Evolutionary conservation across 2,329 filamentous ascomycete species (phyloP).

Genomic region (Colletotrichum nymphaeae): DNA sequence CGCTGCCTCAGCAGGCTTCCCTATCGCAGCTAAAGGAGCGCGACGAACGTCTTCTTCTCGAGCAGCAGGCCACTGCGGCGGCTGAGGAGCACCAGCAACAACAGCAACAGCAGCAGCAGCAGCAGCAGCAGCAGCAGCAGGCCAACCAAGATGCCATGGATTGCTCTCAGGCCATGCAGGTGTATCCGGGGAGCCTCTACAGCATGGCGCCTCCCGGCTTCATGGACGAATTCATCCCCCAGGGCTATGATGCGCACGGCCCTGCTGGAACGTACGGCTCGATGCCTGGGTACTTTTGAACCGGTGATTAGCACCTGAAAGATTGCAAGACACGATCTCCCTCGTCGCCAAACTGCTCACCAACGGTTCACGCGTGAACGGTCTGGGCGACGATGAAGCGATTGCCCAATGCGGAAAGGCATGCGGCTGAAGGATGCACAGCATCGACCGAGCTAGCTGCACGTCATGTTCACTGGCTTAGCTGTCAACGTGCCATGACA

Average conservation of each 20-base stretch:
- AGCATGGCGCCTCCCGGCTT: constrained; percentile 12
- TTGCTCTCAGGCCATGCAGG: constrained; percentile 22
- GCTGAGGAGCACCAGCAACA: neutral
- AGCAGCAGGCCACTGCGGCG: neutral
- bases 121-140: neutral
- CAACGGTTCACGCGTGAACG: neutral
- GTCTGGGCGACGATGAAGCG: neutral
- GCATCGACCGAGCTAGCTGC: neutral
- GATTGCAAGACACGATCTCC: neutral
- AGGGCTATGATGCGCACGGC: neutral
- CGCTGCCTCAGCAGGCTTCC: constrained; percentile 20
- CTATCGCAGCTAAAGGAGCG: constrained; percentile 8
- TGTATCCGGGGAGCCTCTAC: constrained; percentile 10
- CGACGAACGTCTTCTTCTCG: neutral
- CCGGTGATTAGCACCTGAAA: too few species aligned
- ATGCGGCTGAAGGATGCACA: neutral
- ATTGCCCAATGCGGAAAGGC: neutral
- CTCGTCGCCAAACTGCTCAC: neutral
- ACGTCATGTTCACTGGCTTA: neutral
- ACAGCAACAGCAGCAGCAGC: neutral
- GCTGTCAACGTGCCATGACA: neutral
- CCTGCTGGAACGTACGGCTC: neutral
- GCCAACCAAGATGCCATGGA: neutral
- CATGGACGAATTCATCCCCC: constrained; percentile 18
- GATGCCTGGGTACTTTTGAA: constrained; percentile 13